These are phyloP conservation scores for Camillea tinctor DNA, from an alignment of 2,329 filamentous ascomycete genomes.

Conservation along the genomic window DNA sequence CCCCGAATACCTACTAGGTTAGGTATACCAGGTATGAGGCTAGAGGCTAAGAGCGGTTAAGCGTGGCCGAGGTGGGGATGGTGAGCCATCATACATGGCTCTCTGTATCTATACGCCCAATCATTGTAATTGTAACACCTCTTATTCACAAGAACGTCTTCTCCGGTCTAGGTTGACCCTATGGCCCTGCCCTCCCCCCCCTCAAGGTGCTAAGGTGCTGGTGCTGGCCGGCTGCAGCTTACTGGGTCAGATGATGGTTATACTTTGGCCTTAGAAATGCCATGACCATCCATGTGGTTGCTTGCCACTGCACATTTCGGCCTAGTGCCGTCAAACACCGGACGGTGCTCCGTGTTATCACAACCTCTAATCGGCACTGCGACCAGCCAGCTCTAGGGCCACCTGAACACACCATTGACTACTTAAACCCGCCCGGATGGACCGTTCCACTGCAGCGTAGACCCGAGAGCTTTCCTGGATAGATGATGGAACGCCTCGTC, in stretches of 20 bases:
- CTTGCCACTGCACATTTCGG: not conserved
- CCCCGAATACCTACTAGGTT: no score
- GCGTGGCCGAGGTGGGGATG: not conserved
- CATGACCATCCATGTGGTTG: not conserved
- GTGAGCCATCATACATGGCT: conserved; percentile 14
- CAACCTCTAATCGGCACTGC: not conserved
- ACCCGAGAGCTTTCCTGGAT: not conserved
- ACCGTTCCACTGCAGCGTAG: conserved; percentile 5
- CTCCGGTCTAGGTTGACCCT: conserved; percentile 2
- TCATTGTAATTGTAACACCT: conserved; percentile 10
- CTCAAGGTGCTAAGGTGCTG: not conserved
- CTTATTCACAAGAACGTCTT: conserved; percentile 4
- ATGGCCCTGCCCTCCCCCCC: not conserved
- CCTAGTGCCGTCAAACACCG: not conserved
- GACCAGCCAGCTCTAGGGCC: not conserved
- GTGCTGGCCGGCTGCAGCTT: conserved; percentile 16
- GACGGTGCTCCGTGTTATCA: not conserved
- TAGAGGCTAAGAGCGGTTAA: not conserved
- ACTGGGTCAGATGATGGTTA: conserved; percentile 20
- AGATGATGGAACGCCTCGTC: conserved; percentile 1
- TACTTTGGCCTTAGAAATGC: not conserved
- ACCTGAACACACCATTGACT: not conserved
- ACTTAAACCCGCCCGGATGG: not conserved
- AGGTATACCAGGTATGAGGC: no score
- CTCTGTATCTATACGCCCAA: conserved; percentile 9